Evolutionary conservation across 1,284 basidiomycete genomes (phyloP).

Genomic region (Tranzscheliella williamsii): DNA sequence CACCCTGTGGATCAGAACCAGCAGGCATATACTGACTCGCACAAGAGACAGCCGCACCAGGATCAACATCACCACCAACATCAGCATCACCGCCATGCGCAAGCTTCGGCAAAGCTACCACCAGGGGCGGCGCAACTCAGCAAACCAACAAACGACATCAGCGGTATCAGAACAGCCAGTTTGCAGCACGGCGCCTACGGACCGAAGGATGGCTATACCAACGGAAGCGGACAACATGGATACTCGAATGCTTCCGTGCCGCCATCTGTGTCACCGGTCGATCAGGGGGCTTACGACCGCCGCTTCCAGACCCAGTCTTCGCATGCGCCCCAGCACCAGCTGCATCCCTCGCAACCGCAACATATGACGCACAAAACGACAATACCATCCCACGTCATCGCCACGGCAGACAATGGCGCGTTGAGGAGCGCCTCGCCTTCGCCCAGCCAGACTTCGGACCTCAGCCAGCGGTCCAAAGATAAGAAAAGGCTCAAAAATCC

Average conservation of each 20-base stretch:
- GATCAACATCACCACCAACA: conserved; percentile 5
- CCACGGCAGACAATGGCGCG: not conserved
- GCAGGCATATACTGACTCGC: not conserved
- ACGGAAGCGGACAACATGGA: conserved; percentile 2
- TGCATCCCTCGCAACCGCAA: not conserved
- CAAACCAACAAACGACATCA: conserved; percentile 39
- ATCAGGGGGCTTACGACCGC: conserved; percentile 18
- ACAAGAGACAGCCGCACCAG: not conserved
- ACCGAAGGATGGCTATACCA: not conserved
- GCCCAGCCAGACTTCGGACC: conserved; percentile 13
- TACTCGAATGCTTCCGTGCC: conserved; percentile 1
- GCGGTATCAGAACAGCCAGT: conserved; percentile 24
- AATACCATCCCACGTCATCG: conserved; percentile 6
- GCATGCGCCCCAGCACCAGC: not conserved
- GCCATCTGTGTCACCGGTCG: not conserved
- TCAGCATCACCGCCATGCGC: not conserved
- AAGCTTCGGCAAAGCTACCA: conserved; percentile 8
- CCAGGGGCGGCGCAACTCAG: conserved; percentile 16
- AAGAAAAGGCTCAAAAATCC: conserved; percentile 42
- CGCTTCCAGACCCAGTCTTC: conserved; percentile 10
- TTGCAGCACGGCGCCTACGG: conserved; percentile 14
- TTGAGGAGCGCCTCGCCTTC: conserved; percentile 13
- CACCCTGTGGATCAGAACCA: not conserved
- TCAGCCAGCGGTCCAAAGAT: conserved; percentile 27
- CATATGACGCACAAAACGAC: conserved; percentile 2